A percentile compares a stretch with the other conserved stretches of the same genome.
Evolutionary conservation across 805 yeast genomes (phyloP).

Genomic region (Candida endomychidarum): DNA sequence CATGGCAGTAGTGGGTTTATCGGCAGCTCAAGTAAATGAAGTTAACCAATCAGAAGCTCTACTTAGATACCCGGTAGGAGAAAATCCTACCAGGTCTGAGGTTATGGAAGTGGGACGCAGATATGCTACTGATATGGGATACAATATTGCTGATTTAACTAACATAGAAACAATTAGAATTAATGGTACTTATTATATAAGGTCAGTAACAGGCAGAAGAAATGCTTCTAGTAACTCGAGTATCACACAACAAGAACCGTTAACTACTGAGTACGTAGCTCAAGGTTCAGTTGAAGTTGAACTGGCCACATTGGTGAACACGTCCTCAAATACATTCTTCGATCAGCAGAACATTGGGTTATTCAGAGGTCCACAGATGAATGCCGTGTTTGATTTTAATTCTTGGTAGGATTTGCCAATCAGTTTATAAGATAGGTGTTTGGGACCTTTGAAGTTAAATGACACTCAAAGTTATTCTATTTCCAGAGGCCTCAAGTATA

Average conservation of each 20-base stretch:
- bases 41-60: background rate
- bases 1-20: too few species aligned
- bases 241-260: background rate
- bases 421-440: slow-evolving; percentile 1
- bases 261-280: background rate
- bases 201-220: background rate
- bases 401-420: background rate
- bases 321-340: background rate
- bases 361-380: too few species aligned
- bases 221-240: slow-evolving; percentile 1
- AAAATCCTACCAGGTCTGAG: background rate
- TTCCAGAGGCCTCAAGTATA: too few species aligned
- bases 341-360: too few species aligned
- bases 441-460: too few species aligned
- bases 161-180: slow-evolving; percentile 1
- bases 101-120: too few species aligned
- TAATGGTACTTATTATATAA: slow-evolving; percentile 2
- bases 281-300: slow-evolving; percentile 2
- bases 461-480: too few species aligned
- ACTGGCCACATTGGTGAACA: background rate
- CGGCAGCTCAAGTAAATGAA: background rate
- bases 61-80: slow-evolving; percentile 1
- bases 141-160: slow-evolving; percentile 2
- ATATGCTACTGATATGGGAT: slow-evolving; percentile 1
- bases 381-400: too few species aligned